Base-by-base conservation (phyloP, 2,329 filamentous ascomycete genomes). In the Penicillium sumatraense region DNA sequence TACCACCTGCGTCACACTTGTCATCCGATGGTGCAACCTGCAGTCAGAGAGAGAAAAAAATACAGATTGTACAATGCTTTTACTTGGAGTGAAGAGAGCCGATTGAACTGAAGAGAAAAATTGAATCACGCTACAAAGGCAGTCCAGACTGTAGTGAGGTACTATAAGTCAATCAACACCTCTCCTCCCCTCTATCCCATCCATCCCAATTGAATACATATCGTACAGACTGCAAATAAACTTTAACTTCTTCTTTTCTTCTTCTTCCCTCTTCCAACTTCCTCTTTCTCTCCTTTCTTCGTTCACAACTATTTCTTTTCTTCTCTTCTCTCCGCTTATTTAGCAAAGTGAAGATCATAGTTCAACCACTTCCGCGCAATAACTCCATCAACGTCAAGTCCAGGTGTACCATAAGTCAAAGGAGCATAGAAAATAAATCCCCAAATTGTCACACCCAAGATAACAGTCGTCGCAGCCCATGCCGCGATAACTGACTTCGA, bases 261-360 rank as follows among this genome's bases (percentile, higher is more conserved):
- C 16, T 23, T 35, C 20, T 20, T 48, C 14, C 20, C 14, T 20
- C n/a, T 23, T n/a, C n/a, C n/a, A n/a, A n/a, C 21, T 16, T 29
- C 27, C 36, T 13, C 26, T 20, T 27, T 26, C 18, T 11, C 38
- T 6, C 21, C 9, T 23, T 23, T 16, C 38, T 21, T 23, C 36
- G 5, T 13, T 3, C 36, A 21, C 36, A 21, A 40, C 5, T 5
- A 23, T 24, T 7, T 23, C 21, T 16, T 3, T 14, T 14, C 21
- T 16, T 21, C 20, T 13, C 11, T 24, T 5, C 38, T 20, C 21
- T 27, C 13, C 13, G 18, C 5, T 10, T 89, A 99, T 85, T 99
- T 99, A 56, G 95, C 95, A 80, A 99, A 99, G 80, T 99, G 95
- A 72, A 99, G 83, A 74, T 99, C 95, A 73, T 98, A 99, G 61